Percentiles rank a stretch among this genome's conserved stretches.
phyloP scores from a whole-genome alignment of 2,329 filamentous ascomycete species.

The Monosporascus sp. region DNA sequence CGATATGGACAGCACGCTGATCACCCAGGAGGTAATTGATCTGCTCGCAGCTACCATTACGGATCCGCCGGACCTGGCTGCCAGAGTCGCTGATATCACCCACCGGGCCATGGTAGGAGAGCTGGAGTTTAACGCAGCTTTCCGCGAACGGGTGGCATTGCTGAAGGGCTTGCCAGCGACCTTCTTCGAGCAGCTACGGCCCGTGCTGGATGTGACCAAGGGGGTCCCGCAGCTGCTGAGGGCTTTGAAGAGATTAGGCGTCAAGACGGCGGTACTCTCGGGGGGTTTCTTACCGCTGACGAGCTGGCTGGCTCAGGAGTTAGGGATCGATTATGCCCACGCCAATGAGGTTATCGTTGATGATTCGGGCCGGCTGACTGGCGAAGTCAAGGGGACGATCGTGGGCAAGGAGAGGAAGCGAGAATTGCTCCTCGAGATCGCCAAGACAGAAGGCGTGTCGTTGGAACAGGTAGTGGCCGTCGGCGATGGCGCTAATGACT shows the following conservation, averaged over 20 bases:
- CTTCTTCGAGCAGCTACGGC: slow-evolving; percentile 73
- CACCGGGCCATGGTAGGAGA: slow-evolving; percentile 93
- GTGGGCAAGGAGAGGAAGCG: slow-evolving; percentile 73
- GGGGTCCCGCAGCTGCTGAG: slow-evolving; percentile 71
- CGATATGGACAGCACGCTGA: slow-evolving; percentile 97
- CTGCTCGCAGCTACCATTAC: slow-evolving; percentile 77
- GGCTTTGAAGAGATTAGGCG: slow-evolving; percentile 71
- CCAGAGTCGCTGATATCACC: slow-evolving; percentile 82
- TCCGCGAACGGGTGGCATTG: slow-evolving; percentile 73
- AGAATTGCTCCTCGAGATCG: slow-evolving; percentile 65
- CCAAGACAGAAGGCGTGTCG: slow-evolving; percentile 58
- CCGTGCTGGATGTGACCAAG: slow-evolving; percentile 71
- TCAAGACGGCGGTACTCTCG: slow-evolving; percentile 84
- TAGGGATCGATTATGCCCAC: slow-evolving; percentile 82
- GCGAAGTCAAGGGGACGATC: slow-evolving; percentile 65
- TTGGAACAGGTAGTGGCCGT: slow-evolving; percentile 66
- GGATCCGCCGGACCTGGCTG: slow-evolving; percentile 65
- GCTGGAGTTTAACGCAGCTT: slow-evolving; percentile 80
- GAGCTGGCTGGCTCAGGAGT: slow-evolving; percentile 71
- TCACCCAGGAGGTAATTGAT: slow-evolving; percentile 96
- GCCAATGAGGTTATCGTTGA: slow-evolving; percentile 78
- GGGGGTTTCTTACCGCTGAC: slow-evolving; percentile 90
- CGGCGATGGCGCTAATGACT: slow-evolving; percentile 77
- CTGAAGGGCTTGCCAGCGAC: slow-evolving; percentile 73
- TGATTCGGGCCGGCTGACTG: slow-evolving; percentile 56